A percentile compares a stretch with the other conserved stretches of the same genome.
Evolutionary conservation across 768 basidiomycete genomes (phyloP).

Genomic region (Lactarius pseudohatsudake): DNA sequence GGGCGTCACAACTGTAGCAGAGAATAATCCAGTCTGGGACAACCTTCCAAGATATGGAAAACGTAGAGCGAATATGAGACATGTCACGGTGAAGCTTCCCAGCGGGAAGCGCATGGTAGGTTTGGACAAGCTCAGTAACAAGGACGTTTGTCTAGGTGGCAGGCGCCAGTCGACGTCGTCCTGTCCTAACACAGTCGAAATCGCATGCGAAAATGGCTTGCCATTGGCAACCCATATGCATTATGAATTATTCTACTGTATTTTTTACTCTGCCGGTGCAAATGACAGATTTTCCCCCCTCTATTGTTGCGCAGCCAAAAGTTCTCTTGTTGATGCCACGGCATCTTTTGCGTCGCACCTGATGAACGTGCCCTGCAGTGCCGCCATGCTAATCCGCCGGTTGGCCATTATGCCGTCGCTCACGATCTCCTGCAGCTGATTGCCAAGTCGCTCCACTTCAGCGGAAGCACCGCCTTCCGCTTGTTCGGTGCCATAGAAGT

Average conservation of each 20-base stretch:
- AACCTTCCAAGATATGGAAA: no score
- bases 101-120: no score
- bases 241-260: neutral
- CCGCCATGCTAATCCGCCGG: slow-evolving; percentile 87
- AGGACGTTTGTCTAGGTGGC: no score
- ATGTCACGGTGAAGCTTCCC: no score
- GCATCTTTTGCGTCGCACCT: slow-evolving; percentile 61
- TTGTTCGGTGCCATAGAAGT: slow-evolving; percentile 66
- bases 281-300: neutral
- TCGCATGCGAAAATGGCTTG: no score
- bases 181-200: no score
- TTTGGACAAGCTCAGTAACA: no score
- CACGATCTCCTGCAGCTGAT: slow-evolving; percentile 54
- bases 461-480: slow-evolving; percentile 40
- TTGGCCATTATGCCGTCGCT: slow-evolving; percentile 51
- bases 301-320: slow-evolving; percentile 33
- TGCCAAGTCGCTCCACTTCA: slow-evolving; percentile 48
- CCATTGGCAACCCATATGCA: no score
- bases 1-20: no score
- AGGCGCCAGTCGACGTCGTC: no score
- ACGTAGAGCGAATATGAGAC: no score
- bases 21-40: no score
- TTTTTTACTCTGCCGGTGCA: neutral
- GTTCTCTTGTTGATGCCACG: slow-evolving; percentile 48
- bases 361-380: slow-evolving; percentile 94